A percentile compares a stretch with the other conserved stretches of the same genome.
These are phyloP conservation scores for Coleophoma crateriformis DNA, from an alignment of 2,329 filamentous ascomycete genomes.

Conservation along the genomic window DNA sequence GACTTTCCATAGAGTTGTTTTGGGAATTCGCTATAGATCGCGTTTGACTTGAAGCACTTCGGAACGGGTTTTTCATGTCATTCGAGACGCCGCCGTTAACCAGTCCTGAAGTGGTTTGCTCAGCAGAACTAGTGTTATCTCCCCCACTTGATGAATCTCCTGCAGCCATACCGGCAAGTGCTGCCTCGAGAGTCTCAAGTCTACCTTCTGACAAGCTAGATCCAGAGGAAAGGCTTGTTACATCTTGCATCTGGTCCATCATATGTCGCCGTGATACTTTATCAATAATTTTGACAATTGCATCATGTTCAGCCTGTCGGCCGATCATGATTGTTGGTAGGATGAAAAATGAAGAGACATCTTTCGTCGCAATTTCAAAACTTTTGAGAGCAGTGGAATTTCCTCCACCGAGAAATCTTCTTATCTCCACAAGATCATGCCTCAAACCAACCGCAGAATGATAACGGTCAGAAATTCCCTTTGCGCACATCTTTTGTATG, in stretches of 20 bases:
- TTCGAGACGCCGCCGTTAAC: constrained; percentile 3
- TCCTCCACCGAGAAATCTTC: constrained; percentile 69
- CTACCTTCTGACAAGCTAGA: constrained; percentile 43
- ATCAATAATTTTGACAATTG: constrained; percentile 70
- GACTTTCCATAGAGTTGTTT: constrained; percentile 15
- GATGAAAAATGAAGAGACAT: constrained; percentile 89
- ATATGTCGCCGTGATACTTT: constrained; percentile 64
- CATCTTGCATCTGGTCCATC: constrained; percentile 34
- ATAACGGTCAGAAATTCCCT: constrained; percentile 82
- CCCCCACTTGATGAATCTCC: constrained; percentile 52
- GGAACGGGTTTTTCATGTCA: constrained; percentile 4
- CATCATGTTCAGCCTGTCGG: constrained; percentile 63
- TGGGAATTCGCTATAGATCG: constrained; percentile 14
- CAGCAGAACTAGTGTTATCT: constrained; percentile 48
- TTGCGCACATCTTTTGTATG: constrained; percentile 88
- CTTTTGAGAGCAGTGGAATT: constrained; percentile 65
- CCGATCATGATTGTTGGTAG: constrained; percentile 80
- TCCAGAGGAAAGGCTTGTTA: constrained; percentile 44
- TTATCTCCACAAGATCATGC: constrained; percentile 70
- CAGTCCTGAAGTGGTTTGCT: constrained; percentile 30
- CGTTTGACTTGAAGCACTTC: constrained; percentile 9
- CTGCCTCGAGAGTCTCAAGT: constrained; percentile 27
- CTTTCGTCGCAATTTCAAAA: constrained; percentile 74
- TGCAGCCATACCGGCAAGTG: constrained; percentile 27
- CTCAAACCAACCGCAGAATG: constrained; percentile 84